phyloP scores from a whole-genome alignment of 176 grass and related monocot species.

The Bothriochloa decipiens region DNA sequence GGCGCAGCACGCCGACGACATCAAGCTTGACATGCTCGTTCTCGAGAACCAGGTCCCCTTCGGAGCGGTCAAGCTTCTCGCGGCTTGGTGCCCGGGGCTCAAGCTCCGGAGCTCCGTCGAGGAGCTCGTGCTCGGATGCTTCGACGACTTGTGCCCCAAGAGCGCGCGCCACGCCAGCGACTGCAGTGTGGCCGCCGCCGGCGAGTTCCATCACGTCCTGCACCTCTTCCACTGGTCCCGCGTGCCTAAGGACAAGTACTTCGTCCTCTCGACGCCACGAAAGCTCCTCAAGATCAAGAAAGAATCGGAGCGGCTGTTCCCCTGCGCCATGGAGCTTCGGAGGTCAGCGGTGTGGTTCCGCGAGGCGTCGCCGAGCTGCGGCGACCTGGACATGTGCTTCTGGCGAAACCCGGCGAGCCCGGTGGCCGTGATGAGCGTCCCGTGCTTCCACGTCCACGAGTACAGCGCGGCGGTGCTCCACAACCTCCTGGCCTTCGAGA shows the following conservation, averaged over 20 bases:
- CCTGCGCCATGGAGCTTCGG: conserved; percentile 42
- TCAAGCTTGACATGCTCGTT: conserved; percentile 56
- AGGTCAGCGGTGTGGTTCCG: conserved; percentile 50
- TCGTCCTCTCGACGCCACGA: conserved; percentile 37
- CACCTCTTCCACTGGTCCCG: conserved; percentile 62
- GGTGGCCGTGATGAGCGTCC: conserved; percentile 48
- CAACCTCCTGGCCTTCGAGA: conserved; percentile 57
- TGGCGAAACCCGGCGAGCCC: conserved; percentile 31
- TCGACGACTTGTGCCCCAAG: conserved; percentile 50
- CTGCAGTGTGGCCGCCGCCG: not conserved
- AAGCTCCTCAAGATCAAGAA: conserved; percentile 43
- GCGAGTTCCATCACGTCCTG: conserved; percentile 47
- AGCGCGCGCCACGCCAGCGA: not conserved
- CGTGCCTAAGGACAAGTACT: conserved; percentile 42
- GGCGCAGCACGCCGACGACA: conserved; percentile 46
- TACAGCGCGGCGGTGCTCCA: conserved; percentile 46
- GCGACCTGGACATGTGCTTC: conserved; percentile 51
- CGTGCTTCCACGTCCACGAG: conserved; percentile 43
- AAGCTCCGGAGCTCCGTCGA: conserved; percentile 31
- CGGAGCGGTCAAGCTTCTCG: conserved; percentile 48
- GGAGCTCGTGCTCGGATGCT: conserved; percentile 50
- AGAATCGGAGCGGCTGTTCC: conserved; percentile 46
- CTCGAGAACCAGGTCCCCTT: conserved; percentile 70
- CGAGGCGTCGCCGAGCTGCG: not conserved
- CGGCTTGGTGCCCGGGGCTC: conserved; percentile 25